A percentile compares a stretch with the other conserved stretches of the same genome.
Conservation (phyloP, 2,329 filamentous ascomycete species). For the Tricladium varicosporioides region DNA sequence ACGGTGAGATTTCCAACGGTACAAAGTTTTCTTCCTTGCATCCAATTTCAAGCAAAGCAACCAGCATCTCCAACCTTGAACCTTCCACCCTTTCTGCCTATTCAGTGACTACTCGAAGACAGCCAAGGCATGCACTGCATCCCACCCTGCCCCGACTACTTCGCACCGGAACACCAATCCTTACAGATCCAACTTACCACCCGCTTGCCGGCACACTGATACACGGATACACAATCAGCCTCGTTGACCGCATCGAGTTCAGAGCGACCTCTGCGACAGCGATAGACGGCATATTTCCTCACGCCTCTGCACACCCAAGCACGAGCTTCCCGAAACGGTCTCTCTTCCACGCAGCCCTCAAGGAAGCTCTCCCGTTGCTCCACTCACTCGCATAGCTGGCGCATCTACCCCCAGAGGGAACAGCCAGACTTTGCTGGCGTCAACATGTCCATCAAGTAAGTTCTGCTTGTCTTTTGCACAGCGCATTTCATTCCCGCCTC, state of each 20-base stretch:
- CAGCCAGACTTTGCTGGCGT: constrained; percentile 22
- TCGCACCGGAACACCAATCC: not conserved
- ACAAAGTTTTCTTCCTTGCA: not conserved
- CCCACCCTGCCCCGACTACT: not conserved
- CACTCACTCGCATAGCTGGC: constrained; percentile 6
- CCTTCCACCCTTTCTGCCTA: not conserved
- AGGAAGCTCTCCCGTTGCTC: constrained; percentile 3
- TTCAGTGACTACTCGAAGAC: not conserved
- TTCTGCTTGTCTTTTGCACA: constrained; percentile 25
- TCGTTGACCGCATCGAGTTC: not conserved
- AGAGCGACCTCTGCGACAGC: not conserved
- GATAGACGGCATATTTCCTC: constrained; percentile 3
- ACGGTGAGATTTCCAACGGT: too few species aligned
- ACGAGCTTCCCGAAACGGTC: not conserved
- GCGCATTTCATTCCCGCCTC: constrained; percentile 8
- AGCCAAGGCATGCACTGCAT: not conserved
- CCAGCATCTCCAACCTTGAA: not conserved
- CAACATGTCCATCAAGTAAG: constrained; percentile 55
- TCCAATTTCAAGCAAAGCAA: not conserved
- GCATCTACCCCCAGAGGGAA: constrained; percentile 17
- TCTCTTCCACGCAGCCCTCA: not conserved
- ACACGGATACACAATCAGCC: not conserved
- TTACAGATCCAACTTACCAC: not conserved
- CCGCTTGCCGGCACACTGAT: not conserved
- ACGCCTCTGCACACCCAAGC: constrained; percentile 18